phyloP scores from a whole-genome alignment of 2,329 filamentous ascomycete genomes.

The Ceratocystis lukuohia region DNA sequence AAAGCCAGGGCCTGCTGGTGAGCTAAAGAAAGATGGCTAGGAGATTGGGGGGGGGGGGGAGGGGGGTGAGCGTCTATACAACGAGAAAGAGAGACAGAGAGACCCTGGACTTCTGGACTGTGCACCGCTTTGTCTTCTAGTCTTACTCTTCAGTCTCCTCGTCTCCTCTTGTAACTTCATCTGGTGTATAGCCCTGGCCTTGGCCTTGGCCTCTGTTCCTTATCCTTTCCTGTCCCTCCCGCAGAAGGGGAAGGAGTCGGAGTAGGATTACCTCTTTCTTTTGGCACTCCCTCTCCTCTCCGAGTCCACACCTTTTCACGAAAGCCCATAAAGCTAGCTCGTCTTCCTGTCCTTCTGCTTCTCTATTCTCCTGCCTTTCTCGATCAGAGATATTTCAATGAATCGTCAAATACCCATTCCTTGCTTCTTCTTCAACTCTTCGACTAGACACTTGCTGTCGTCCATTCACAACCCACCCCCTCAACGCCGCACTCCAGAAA shows the following conservation, averaged over 20 bases:
- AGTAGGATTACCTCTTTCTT: neutral
- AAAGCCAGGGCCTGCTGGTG: too few relatives aligned
- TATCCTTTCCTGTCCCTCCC: neutral
- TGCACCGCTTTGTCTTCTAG: neutral
- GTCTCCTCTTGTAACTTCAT: neutral
- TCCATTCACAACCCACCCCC: conserved; percentile 4
- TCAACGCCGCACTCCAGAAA: conserved; percentile 4
- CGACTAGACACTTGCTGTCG: conserved; percentile 11
- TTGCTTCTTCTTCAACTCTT: conserved; percentile 6
- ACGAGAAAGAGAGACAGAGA: too few relatives aligned
- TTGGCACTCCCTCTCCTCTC: neutral
- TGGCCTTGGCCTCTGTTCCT: neutral
- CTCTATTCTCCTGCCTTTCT: neutral
- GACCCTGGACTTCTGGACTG: neutral
- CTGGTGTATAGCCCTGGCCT: neutral
- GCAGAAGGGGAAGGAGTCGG: neutral
- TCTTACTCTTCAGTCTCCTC: neutral
- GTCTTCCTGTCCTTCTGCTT: neutral
- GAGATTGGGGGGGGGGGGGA: neutral
- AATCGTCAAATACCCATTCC: conserved; percentile 7
- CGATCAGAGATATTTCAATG: conserved; percentile 11
- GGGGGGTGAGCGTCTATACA: neutral
- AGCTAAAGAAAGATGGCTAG: neutral
- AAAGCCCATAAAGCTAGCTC: conserved; percentile 7
- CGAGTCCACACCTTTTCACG: neutral